Base-by-base conservation (phyloP, 1,284 basidiomycete species). In the Apiotrichum siamense region DNA sequence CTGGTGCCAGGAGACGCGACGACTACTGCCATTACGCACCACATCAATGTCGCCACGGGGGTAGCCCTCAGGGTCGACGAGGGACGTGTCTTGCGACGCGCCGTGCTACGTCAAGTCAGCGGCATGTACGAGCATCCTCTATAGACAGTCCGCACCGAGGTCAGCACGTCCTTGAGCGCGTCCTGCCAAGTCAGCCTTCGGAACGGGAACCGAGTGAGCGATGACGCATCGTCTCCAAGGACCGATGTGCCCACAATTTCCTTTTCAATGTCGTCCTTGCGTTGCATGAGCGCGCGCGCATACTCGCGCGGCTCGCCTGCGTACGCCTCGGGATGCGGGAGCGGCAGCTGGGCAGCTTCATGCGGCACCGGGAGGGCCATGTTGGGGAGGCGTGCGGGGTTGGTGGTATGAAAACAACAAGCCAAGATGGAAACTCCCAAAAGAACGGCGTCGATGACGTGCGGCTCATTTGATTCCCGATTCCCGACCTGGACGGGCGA, bases 31-130 rank as follows among this genome's bases (percentile, higher is more conserved):
- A 4, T 9, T 18, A 59, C 67, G 25, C 41, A 69, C 70, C 18
- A 94, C 78, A 65, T 94, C 90, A 47, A 77, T 75, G 54, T 77
- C 76, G 13, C 81, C 83, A 11, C 88, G 80, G 1, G 91, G 91
- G 70, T 88, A 94, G 7, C 90, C 91, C 51, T 92, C 85, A 0
- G 77, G 61, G 64, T 93, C 89, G 43, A 93, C 80, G 29, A 94
- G 80, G 0, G 87, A 81, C 0, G 85, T 82, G 11, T 59, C 60
- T 10, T 49, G 41, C 15, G 60, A 66, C 3, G 60, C 59, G 9
- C 61, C 62, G 54, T 74, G 68, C 71, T 72, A 40, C 29, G 36
- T 21, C 11, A 10, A 12, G 1, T 24, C 17, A 39, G n/a, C 15
- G 15, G 29, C 10, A 31, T 15, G 29, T 31, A 15, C 10, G 29